These are phyloP conservation scores for Parafenestella ontariensis DNA, from an alignment of 2,329 filamentous ascomycete genomes.

Conservation along the genomic window DNA sequence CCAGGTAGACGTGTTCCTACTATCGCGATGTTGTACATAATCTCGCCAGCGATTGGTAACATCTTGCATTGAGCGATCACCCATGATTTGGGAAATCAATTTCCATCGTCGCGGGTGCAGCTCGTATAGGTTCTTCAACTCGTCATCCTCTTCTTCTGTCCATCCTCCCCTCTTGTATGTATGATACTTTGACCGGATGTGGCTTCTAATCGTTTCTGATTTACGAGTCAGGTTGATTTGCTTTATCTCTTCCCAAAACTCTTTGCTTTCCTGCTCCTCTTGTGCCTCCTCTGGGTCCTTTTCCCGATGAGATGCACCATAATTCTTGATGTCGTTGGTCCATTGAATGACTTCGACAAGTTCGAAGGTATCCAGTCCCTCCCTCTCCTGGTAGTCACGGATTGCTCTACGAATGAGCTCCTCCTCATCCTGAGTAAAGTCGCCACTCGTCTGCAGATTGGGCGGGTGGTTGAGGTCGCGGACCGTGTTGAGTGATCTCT, in stretches of 20 bases:
- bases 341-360: slow-evolving; percentile 33
- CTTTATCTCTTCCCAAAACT: slow-evolving; percentile 44
- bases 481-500: slow-evolving; percentile 15
- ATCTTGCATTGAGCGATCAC: slow-evolving; percentile 71
- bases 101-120: slow-evolving; percentile 66
- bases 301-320: neutral
- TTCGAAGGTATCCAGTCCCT: slow-evolving; percentile 16
- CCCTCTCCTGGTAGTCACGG: slow-evolving; percentile 25
- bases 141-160: slow-evolving; percentile 65
- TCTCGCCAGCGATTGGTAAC: slow-evolving; percentile 75
- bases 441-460: slow-evolving; percentile 20
- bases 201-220: slow-evolving; percentile 45
- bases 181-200: slow-evolving; percentile 69
- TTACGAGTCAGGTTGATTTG: slow-evolving; percentile 43
- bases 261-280: slow-evolving; percentile 17
- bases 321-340: slow-evolving; percentile 3
- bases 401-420: slow-evolving; percentile 34
- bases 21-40: slow-evolving; percentile 66
- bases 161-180: slow-evolving; percentile 70
- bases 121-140: slow-evolving; percentile 58
- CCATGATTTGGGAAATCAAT: slow-evolving; percentile 62
- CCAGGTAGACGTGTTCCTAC: slow-evolving; percentile 65
- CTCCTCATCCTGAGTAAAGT: slow-evolving; percentile 29
- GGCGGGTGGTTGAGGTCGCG: slow-evolving; percentile 21
- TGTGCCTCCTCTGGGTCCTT: slow-evolving; percentile 5